Evolutionary conservation across 1,284 basidiomycete genomes (phyloP), one percentile per base, ranked within the genome.

Genomic region (Microbotryum intermedium): DNA sequence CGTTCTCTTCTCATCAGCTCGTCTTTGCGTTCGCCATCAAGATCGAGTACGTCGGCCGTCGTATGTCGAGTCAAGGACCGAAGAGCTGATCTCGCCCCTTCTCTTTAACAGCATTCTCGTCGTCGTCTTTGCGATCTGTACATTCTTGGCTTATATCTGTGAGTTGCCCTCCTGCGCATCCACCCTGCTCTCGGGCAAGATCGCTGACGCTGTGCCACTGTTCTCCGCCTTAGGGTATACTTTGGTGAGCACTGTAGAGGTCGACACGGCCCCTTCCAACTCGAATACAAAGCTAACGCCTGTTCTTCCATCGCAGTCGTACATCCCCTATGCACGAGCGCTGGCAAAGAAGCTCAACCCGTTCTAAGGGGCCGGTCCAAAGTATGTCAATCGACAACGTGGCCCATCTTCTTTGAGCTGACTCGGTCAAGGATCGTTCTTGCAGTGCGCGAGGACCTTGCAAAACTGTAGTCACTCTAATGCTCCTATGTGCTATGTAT

Each of bases 251-350:
- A 50, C n/a, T n/a, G n/a, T n/a, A n/a, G n/a, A n/a, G n/a, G n/a
- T n/a, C n/a, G n/a, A n/a, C n/a, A n/a, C n/a, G n/a, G n/a, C n/a
- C n/a, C n/a, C n/a, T n/a, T n/a, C n/a, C n/a, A n/a, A n/a, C n/a
- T n/a, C n/a, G n/a, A n/a, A n/a, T n/a, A n/a, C n/a, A n/a, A n/a
- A n/a, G n/a, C n/a, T n/a, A n/a, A n/a, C n/a, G n/a, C n/a, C n/a
- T n/a, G n/a, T n/a, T n/a, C n/a, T n/a, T n/a, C 76, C 75, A 63
- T 73, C 71, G 3, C 70, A 78, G 10, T 74, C 71, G 1, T 93
- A 92, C 77, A 88, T 93, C 68, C 89, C 90, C 2, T 91, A 90
- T 70, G 90, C 90, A 2, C 82, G 89, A 55, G 29, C 56, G 21
- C 42, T 62, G 9, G 64, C 61, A 16, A 58, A 55, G 34, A 57